Evolutionary conservation across 139 green algal genomes (phyloP), one percentile per base, ranked within the genome.

Genomic region (Pleodorina starrii): DNA sequence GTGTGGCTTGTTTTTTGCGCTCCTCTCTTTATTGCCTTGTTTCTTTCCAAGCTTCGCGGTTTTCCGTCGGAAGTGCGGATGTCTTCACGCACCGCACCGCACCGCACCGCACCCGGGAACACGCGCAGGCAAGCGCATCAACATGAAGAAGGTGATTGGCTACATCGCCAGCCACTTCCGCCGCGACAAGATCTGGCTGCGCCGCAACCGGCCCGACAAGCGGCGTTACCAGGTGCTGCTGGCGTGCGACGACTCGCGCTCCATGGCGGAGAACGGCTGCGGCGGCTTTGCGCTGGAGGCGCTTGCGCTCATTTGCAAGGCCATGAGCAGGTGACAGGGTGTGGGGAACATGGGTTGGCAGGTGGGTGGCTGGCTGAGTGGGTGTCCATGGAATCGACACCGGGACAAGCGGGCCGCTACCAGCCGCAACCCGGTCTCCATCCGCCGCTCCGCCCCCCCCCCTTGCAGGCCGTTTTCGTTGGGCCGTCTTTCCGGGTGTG

Each of bases 111-210:
- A n/a, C n/a, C n/a, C n/a, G n/a, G n/a, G n/a, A n/a, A n/a, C n/a
- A n/a, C 29, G 54, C 40, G 42, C 79, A 86, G 94, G 98, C 72
- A 99, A 99, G 95, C 96, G 98, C 82, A 97, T 99, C 90, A 99
- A 97, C 95, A 99, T 99, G 98, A 98, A 97, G 88, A 97, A 98
- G 85, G 95, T 99, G 36, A 99, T 99, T n/a, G 94, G 95, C 35
- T 99, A 99, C 95, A 98, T 99, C 75, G 98, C 98, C 19, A 95
- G 74, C 38, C 95, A 99, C 84, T 99, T 98, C 90, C 92, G 97
- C n/a, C 97, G 97, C 84, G 98, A 99, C 94, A 99, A 99, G 95
- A 99, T 99, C 91, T 99, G 98, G 98, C 94, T 99, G 93, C 93
- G 98, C 0, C 93, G 98, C 82, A 99, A 95, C 38, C 93, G 95